phyloP scores from a whole-genome alignment of 2,329 filamentous ascomycete genomes.

The Zymoseptoria crescenta region DNA sequence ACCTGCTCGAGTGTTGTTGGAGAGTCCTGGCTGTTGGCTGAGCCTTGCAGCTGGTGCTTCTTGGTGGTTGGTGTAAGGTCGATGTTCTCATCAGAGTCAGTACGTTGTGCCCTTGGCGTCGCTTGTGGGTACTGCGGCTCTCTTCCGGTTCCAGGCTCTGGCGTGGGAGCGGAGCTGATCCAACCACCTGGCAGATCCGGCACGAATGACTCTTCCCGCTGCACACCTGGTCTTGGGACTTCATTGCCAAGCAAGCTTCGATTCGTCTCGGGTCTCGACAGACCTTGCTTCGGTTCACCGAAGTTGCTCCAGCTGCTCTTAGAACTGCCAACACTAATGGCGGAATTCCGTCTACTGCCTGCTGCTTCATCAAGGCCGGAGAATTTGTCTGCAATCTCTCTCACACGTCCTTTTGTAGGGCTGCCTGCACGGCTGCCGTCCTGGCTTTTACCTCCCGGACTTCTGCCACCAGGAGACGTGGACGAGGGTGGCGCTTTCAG shows the following conservation, averaged over 20 bases:
- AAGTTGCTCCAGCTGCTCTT: conserved; percentile 34
- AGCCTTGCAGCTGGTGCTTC: conserved; percentile 12
- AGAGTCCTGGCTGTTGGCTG: neutral
- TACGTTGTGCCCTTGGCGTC: conserved; percentile 3
- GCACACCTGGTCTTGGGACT: conserved; percentile 10
- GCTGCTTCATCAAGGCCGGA: conserved; percentile 31
- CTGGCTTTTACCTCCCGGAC: neutral
- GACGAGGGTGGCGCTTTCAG: neutral
- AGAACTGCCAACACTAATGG: conserved; percentile 31
- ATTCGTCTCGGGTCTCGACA: conserved; percentile 12
- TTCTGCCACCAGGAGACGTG: neutral
- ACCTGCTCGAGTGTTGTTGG: conserved; percentile 32
- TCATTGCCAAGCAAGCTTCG: conserved; percentile 9
- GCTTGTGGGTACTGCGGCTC: conserved; percentile 1
- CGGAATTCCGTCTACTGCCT: conserved; percentile 36
- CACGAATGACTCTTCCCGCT: conserved; percentile 32
- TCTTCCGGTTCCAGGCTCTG: conserved; percentile 15
- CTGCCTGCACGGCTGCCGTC: conserved; percentile 17
- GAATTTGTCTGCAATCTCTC: conserved; percentile 45
- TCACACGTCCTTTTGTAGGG: conserved; percentile 42
- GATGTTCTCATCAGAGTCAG: conserved; percentile 12
- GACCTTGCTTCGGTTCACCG: conserved; percentile 10
- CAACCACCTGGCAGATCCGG: conserved; percentile 47
- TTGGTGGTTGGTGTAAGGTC: conserved; percentile 29
- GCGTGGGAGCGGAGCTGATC: conserved; percentile 43